These are phyloP conservation scores for Coemansia sp. DNA, from an alignment of 192 early-diverging fungal species.

Conservation along the genomic window DNA sequence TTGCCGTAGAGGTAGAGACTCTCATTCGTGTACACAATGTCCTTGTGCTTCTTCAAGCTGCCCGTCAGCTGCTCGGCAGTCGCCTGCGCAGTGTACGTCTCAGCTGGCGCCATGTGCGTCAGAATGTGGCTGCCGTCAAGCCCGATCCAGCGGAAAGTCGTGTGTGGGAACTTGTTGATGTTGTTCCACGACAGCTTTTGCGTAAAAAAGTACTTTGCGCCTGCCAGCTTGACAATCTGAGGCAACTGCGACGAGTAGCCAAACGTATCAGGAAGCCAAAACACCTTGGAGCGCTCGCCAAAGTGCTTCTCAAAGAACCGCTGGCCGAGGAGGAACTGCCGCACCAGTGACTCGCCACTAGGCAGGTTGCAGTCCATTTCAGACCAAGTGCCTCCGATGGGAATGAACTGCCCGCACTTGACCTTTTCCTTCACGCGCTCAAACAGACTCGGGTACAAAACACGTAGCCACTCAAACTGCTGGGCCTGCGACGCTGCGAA, in stretches of 20 bases:
- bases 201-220: slow-evolving; percentile 93
- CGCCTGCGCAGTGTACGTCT: slow-evolving; percentile 76
- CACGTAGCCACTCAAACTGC: slow-evolving; percentile 90
- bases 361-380: slow-evolving; percentile 99
- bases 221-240: slow-evolving; percentile 79
- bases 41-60: slow-evolving; percentile 83
- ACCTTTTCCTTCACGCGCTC: slow-evolving; percentile 67
- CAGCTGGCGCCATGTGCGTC: slow-evolving; percentile 87
- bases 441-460: slow-evolving; percentile 81
- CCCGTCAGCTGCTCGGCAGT: slow-evolving; percentile 55
- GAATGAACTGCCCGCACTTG: slow-evolving; percentile 78
- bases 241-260: slow-evolving; percentile 91
- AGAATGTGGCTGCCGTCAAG: slow-evolving; percentile 80
- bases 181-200: slow-evolving; percentile 99
- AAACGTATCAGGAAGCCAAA: slow-evolving; percentile 96
- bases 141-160: slow-evolving; percentile 93
- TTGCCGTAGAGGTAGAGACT: slow-evolving; percentile 90
- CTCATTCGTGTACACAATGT: slow-evolving; percentile 80
- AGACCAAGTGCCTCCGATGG: slow-evolving; percentile 94
- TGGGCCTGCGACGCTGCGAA: slow-evolving; percentile 97
- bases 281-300: slow-evolving; percentile 66
- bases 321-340: slow-evolving; percentile 95
- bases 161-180: slow-evolving; percentile 98
- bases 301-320: slow-evolving; percentile 81
- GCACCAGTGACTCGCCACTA: slow-evolving; percentile 87